Conservation (phyloP, 2,329 filamentous ascomycete species). For the Cladosporium sphaerospermum region DNA sequence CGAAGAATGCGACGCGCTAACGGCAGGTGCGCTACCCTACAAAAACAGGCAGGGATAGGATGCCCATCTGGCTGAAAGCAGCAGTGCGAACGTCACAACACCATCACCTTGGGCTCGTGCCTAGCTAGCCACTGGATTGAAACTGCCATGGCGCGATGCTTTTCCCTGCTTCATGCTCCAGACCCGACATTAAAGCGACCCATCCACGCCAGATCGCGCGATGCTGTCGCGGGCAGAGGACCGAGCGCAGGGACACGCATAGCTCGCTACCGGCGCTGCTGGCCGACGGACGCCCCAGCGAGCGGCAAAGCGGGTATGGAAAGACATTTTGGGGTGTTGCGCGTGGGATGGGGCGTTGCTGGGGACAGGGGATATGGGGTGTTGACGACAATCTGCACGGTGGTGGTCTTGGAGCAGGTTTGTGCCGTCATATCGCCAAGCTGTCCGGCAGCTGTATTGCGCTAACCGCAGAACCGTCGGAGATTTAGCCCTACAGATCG, state of each 20-base stretch:
- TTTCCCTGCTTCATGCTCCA: background rate
- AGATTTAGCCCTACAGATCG: constrained; percentile 6
- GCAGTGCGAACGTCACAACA: constrained; percentile 1
- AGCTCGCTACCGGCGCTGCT: background rate
- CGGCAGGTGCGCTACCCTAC: background rate
- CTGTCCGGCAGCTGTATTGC: background rate
- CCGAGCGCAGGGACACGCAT: background rate
- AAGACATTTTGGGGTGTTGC: background rate
- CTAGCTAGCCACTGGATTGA: background rate
- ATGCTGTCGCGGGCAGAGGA: background rate
- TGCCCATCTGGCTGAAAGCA: background rate
- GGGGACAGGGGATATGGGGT: background rate
- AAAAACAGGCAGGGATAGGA: constrained; percentile 3
- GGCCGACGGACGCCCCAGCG: background rate
- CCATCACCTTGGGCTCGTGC: background rate
- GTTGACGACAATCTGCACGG: background rate
- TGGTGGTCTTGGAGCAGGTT: background rate
- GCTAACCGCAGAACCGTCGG: background rate
- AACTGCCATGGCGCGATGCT: background rate
- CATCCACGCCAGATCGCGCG: background rate
- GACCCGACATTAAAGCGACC: background rate
- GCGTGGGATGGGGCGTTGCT: background rate
- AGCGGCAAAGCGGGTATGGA: background rate
- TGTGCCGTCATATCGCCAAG: background rate
- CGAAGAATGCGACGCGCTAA: constrained; percentile 4